These are phyloP conservation scores for Nothopassalora personata DNA, from an alignment of 2,329 filamentous ascomycete genomes.

Conservation along the genomic window DNA sequence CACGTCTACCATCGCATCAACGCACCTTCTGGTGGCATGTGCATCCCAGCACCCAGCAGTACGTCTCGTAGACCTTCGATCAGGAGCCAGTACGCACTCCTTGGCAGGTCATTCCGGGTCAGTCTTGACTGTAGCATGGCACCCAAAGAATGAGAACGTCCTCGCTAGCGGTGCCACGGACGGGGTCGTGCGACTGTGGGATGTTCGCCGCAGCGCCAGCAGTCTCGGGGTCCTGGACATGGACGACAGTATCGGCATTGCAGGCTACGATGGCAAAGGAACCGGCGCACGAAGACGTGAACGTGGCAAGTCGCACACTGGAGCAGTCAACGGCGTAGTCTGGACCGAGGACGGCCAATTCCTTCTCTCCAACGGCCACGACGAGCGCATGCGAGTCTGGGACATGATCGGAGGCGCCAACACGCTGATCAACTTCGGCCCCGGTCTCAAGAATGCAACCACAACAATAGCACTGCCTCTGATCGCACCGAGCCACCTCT, in stretches of 20 bases:
- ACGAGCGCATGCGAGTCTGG: slow-evolving; percentile 83
- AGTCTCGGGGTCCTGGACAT: slow-evolving; percentile 74
- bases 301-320: slow-evolving; percentile 61
- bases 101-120: slow-evolving; percentile 48
- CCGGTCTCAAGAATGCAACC: slow-evolving; percentile 65
- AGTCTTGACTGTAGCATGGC: slow-evolving; percentile 67
- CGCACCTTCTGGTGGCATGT: slow-evolving; percentile 75
- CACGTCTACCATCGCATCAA: slow-evolving; percentile 61
- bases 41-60: slow-evolving; percentile 82
- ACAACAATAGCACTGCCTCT: slow-evolving; percentile 40
- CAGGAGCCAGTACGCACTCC: slow-evolving; percentile 60
- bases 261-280: slow-evolving; percentile 42
- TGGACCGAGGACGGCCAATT: slow-evolving; percentile 78
- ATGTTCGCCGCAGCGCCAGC: slow-evolving; percentile 72
- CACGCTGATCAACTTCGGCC: slow-evolving; percentile 81
- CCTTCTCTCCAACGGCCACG: slow-evolving; percentile 75
- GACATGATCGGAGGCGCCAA: slow-evolving; percentile 75
- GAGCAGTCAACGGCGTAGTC: slow-evolving; percentile 74
- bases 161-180: slow-evolving; percentile 81
- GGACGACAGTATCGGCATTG: slow-evolving; percentile 71
- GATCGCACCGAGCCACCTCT: slow-evolving; percentile 56
- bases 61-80: slow-evolving; percentile 78
- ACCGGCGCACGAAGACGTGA: slow-evolving; percentile 39
- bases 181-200: slow-evolving; percentile 79
- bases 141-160: slow-evolving; percentile 70